These are phyloP conservation scores for Beauveria bassiana DNA, from an alignment of 2,329 filamentous ascomycete species.

Conservation along the genomic window DNA sequence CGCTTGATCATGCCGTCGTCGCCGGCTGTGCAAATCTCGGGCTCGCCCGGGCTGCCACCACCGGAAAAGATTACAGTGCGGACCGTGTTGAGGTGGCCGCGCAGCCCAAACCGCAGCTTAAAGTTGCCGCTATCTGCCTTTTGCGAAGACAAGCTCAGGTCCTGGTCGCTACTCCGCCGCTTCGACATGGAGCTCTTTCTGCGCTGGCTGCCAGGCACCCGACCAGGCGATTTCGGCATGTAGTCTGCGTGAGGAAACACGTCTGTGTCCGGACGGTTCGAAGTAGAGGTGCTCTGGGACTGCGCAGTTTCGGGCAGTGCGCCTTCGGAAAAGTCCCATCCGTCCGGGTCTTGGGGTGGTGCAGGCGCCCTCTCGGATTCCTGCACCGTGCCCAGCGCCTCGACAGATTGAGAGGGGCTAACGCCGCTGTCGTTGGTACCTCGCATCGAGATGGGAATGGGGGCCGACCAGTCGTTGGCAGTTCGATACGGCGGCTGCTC, in stretches of 20 bases:
- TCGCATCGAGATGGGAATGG: conserved; percentile 26
- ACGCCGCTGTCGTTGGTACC: conserved; percentile 26
- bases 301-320: conserved; percentile 50
- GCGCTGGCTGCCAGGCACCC: conserved; percentile 60
- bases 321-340: conserved; percentile 88
- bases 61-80: conserved; percentile 94
- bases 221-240: conserved; percentile 70
- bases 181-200: conserved; percentile 74
- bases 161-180: conserved; percentile 61
- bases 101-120: conserved; percentile 84
- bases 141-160: conserved; percentile 43
- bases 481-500: conserved; percentile 37
- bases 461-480: conserved; percentile 27
- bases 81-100: conserved; percentile 89
- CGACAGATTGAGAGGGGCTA: conserved; percentile 31
- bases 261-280: conserved; percentile 74
- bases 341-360: conserved; percentile 53
- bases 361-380: conserved; percentile 30
- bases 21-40: conserved; percentile 91
- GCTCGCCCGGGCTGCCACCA: conserved; percentile 88
- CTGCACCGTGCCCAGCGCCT: conserved; percentile 31
- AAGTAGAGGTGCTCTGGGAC: conserved; percentile 38
- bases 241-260: conserved; percentile 77
- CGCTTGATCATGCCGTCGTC: conserved; percentile 95
- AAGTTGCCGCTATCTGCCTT: conserved; percentile 70